Base-by-base conservation (phyloP, 2,329 filamentous ascomycete genomes). In the Helicocarpus griseus region DNA sequence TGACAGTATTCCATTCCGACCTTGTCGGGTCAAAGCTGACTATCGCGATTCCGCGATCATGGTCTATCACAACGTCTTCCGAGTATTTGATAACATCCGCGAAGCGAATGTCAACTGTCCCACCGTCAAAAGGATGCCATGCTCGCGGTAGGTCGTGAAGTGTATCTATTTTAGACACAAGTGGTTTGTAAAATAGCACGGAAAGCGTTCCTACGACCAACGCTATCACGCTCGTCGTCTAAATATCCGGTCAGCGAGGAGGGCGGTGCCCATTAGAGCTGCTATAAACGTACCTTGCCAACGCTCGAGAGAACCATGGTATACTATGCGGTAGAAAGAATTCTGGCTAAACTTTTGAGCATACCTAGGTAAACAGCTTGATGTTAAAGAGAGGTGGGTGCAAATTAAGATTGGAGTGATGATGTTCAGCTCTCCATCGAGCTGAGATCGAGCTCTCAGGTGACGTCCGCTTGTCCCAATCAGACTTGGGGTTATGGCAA, bases 51-150 rank as follows among this genome's bases (percentile, higher is more conserved):
- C 54, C 56, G 21, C n/a, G 45, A 28, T 58, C 53, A 28, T 53
- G 46, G 41, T 58, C 56, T 35, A 58, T 29, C 14, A 52, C 36
- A 21, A 56, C 43, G 29, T 56, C 56, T 17, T 58, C 54, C 8
- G 53, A 50, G 38, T 52, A 56, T 29, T 44, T 49, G 36, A 56
- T 44, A 17, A 36, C 43, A 41, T 56, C 53, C 47, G 54, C 49
- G 53, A 58, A 56, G 33, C 54, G 38, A 4, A 54, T 52, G 45
- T 55, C 49, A 31, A 38, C 56, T 9, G 53, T 39, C 19, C 56
- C 56, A 17, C 38, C 54, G 6, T 53, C 50, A 26, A 58, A 58
- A 11, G 54, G 48, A 45, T 53, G 41, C 56, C 56, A 58, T 48
- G 49, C 44, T 50, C 48, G 48, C 3, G 56, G 56, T 8, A 58